phyloP scores from a whole-genome alignment of 441 rosid genomes.

The Erodium chrysanthum region DNA sequence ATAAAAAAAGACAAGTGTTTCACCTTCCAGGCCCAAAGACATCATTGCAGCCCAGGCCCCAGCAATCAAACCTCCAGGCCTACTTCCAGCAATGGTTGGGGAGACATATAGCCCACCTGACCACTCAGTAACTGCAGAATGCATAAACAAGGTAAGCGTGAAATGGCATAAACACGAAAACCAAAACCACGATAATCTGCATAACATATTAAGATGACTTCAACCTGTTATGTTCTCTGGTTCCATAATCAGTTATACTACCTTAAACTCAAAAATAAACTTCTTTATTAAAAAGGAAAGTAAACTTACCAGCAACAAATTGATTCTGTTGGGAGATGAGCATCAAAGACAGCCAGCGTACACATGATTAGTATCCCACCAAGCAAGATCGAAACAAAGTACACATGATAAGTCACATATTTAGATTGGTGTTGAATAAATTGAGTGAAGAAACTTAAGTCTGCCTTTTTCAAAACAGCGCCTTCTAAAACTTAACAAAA shows the following conservation, averaged over 20 bases:
- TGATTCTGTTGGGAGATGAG: conserved; percentile 61
- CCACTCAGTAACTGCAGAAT: conserved; percentile 80
- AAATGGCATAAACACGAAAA: conserved; percentile 10
- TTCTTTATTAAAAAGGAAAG: conserved; percentile 10
- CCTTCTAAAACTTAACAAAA: conserved; percentile 5
- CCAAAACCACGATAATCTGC: not conserved
- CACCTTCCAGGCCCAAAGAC: conserved; percentile 83
- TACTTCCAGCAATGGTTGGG: conserved; percentile 90
- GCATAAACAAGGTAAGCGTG: conserved; percentile 4
- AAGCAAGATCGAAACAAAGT: conserved; percentile 20
- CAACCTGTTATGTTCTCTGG: not conserved
- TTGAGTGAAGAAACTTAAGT: not conserved
- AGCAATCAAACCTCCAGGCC: conserved; percentile 82
- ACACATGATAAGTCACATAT: not conserved
- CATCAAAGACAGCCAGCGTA: conserved; percentile 21
- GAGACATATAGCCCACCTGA: conserved; percentile 87
- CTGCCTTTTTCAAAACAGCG: conserved; percentile 7
- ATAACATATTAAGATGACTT: not conserved
- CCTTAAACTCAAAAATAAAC: not conserved
- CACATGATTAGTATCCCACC: conserved; percentile 22
- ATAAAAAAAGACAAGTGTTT: conserved; percentile 5
- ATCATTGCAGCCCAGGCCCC: conserved; percentile 98
- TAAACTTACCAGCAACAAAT: conserved; percentile 82
- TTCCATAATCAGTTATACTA: not conserved
- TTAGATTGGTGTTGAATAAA: not conserved